Evolutionary conservation across 1,284 basidiomycete genomes (phyloP), one percentile per base, ranked within the genome.

Genomic region (Flammula alnicola): DNA sequence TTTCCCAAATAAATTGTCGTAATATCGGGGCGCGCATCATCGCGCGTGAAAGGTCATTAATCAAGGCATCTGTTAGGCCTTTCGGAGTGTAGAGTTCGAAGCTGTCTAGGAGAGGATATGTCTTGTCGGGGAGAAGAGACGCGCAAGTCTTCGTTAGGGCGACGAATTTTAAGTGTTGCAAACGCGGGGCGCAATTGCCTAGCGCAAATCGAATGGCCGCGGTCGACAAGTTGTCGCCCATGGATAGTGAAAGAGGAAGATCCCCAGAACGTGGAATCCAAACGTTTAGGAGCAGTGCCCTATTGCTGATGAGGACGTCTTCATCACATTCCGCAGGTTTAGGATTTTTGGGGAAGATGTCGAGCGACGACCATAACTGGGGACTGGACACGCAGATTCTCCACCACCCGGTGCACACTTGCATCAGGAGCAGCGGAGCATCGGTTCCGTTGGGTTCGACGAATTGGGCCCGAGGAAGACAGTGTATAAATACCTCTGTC

Each of bases 281-380:
- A 17, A 52, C 27, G 17, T 59, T 22, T 14, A 57, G 26, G 14
- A 50, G 40, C 8, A 44, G 22, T 9, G 37, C 35, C 3, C 43
- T 19, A 12, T 41, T 31, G 9, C 25, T n/a, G 14, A 10, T 26
- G 22, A 8, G 8, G 35, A 26, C 10, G 12, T 36, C 20, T 14
- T 17, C 14, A 25, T 52, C 31, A 20, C 33, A 17, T 22, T 27
- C 19, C 12, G 17, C 19, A 19, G 14, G 17, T 32, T 42, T 12
- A 29, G 8, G 16, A 4, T 9, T 12, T 17, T 32, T n/a, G n/a
- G 44, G 41, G 23, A 35, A 38, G 8, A 33, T 14, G 20, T 55
- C 52, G 6, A 61, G 33, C 6, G 57, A 62, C n/a, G 55, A 33
- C 63, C 61, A 63, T n/a, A 63, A 22, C 7, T 45, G 22, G 4